phyloP scores from a whole-genome alignment of 228 moss, liverwort and hornwort genomes.

The Sphagnum fallax region DNA sequence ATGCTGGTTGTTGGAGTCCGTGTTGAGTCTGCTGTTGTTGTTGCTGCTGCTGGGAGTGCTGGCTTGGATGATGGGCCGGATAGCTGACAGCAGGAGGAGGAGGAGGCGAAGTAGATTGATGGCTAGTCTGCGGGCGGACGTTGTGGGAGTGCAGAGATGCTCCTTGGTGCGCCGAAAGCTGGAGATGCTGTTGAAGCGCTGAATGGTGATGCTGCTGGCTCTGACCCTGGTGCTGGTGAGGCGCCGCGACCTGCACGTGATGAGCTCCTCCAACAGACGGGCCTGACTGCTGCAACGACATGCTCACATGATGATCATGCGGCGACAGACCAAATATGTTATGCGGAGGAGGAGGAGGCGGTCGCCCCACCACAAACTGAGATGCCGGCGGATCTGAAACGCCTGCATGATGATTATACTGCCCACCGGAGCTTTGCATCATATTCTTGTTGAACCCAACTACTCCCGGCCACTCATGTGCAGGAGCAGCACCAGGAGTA shows the following conservation, averaged over 20 bases:
- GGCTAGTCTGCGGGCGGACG: too few species aligned
- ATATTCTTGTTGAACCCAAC: constrained; percentile 5
- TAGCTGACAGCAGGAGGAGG: constrained; percentile 32
- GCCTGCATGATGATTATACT: constrained; percentile 28
- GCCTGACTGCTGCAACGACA: constrained; percentile 40
- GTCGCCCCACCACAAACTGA: constrained; percentile 57
- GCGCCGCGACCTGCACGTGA: too few species aligned
- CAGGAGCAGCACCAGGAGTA: too few species aligned
- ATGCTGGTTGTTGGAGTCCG: constrained; percentile 14
- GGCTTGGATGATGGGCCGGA: constrained; percentile 23
- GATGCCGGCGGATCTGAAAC: constrained; percentile 36
- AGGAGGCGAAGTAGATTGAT: constrained; percentile 12
- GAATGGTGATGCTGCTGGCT: constrained; percentile 23
- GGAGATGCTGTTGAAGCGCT: too few species aligned
- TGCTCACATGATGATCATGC: constrained; percentile 49
- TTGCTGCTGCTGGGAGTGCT: constrained; percentile 32
- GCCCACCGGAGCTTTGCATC: constrained; percentile 60
- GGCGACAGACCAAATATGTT: constrained; percentile 54
- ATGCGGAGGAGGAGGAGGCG: constrained; percentile 12
- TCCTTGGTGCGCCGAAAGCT: too few species aligned
- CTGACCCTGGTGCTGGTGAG: constrained; percentile 37
- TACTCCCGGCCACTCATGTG: too few species aligned
- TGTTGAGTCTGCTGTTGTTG: constrained; percentile 44
- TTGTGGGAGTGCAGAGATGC: too few species aligned
- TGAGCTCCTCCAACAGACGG: background rate